phyloP scores from a whole-genome alignment of 345 rosid species.

The Chamaenerion angustifolium region DNA sequence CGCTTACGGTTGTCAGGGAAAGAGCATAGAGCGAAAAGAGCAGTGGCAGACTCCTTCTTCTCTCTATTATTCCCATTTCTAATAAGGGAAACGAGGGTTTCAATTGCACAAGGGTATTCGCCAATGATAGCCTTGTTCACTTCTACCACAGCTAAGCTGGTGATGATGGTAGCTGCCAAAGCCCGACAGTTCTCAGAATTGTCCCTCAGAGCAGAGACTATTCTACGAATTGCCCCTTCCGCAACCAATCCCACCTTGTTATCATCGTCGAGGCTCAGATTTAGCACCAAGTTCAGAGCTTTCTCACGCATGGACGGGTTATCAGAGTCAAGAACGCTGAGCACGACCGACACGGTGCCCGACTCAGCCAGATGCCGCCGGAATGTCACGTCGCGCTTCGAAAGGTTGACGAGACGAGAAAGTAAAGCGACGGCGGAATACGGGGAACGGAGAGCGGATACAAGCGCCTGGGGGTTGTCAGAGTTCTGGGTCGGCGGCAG shows the following conservation, averaged over 20 bases:
- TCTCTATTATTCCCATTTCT: constrained; percentile 53
- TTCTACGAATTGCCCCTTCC: constrained; percentile 62
- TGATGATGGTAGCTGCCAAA: constrained; percentile 64
- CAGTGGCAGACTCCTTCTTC: constrained; percentile 80
- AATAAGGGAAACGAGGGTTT: constrained; percentile 39
- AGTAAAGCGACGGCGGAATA: constrained; percentile 33
- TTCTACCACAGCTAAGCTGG: constrained; percentile 88
- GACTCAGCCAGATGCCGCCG: constrained; percentile 69
- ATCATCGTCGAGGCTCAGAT: no score
- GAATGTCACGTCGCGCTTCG: constrained; percentile 53
- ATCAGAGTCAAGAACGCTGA: constrained; percentile 37
- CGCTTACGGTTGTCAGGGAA: constrained; percentile 63
- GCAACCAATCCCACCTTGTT: constrained; percentile 91
- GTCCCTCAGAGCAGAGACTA: constrained; percentile 37
- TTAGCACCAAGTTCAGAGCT: constrained; percentile 68
- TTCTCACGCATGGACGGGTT: constrained; percentile 38
- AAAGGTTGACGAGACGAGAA: constrained; percentile 34
- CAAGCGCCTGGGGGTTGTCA: constrained; percentile 28
- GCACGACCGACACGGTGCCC: constrained; percentile 63
- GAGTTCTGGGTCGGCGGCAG: constrained; percentile 6
- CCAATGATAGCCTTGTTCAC: constrained; percentile 94
- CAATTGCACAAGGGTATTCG: constrained; percentile 56
- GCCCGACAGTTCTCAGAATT: constrained; percentile 68
- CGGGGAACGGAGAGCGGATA: constrained; percentile 38
- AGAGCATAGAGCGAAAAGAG: constrained; percentile 67